Conservation (phyloP, 768 basidiomycete genomes). For the Suillus alpinus region DNA sequence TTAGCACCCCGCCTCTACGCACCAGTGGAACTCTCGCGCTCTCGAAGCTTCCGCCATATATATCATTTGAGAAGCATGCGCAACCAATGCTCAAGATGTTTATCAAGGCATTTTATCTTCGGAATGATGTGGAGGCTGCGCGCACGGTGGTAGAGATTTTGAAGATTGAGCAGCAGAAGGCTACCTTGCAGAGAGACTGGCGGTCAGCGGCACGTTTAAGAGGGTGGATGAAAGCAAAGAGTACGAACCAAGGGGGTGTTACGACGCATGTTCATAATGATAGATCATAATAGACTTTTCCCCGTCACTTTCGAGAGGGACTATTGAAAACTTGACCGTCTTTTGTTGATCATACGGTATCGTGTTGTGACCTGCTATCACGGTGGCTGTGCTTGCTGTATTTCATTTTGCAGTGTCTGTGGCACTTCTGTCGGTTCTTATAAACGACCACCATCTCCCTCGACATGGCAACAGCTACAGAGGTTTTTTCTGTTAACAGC, state of each 20-base stretch:
- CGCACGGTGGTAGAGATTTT: constrained; percentile 53
- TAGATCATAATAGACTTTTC: not conserved
- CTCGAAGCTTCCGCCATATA: constrained; percentile 37
- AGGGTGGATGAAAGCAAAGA: not conserved
- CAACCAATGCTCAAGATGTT: constrained; percentile 73
- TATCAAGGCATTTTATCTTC: constrained; percentile 57
- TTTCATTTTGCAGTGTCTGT: not conserved
- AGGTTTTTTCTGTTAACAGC: not conserved
- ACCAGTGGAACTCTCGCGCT: constrained; percentile 22
- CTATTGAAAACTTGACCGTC: not conserved
- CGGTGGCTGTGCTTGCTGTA: constrained; percentile 1
- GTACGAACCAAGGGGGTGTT: not conserved
- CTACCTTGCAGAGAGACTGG: not conserved
- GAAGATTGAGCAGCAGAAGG: constrained; percentile 35
- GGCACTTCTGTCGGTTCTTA: not conserved
- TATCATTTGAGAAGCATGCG: constrained; percentile 59
- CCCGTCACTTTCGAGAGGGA: not conserved
- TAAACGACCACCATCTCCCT: not conserved
- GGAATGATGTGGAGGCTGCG: constrained; percentile 54
- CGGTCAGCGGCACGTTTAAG: not conserved
- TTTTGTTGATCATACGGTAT: not conserved
- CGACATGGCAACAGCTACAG: not conserved
- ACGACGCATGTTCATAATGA: not conserved
- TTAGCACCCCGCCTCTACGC: constrained; percentile 33
- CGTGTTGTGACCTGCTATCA: not conserved